Conservation (phyloP, 768 basidiomycete species). For the Dentipellis fragilis region DNA sequence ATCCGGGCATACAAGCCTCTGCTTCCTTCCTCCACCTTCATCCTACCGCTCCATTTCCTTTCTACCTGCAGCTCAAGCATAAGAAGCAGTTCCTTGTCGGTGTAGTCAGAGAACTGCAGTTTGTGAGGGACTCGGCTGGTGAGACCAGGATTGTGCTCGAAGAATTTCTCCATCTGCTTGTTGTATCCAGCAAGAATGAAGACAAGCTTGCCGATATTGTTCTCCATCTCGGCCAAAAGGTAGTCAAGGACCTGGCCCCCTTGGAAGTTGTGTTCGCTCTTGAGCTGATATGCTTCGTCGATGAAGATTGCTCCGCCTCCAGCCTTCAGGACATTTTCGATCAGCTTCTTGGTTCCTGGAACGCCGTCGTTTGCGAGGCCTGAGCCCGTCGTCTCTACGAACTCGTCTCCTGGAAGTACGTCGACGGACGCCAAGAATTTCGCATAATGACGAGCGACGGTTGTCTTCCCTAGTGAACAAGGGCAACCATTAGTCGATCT, state of each 20-base stretch:
- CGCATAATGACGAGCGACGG: conserved; percentile 54
- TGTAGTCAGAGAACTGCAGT: conserved; percentile 53
- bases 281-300: conserved; percentile 66
- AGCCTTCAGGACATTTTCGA: conserved; percentile 34
- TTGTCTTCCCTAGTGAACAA: conserved; percentile 47
- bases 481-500: neutral
- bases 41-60: conserved; percentile 35
- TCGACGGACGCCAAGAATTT: conserved; percentile 48
- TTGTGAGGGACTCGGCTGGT: conserved; percentile 56
- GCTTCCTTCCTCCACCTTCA: conserved; percentile 43
- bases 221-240: conserved; percentile 68
- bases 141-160: conserved; percentile 66
- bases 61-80: conserved; percentile 43
- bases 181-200: conserved; percentile 67
- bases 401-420: conserved; percentile 41
- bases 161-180: conserved; percentile 69
- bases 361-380: conserved; percentile 50
- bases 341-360: conserved; percentile 34
- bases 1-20: conserved; percentile 47
- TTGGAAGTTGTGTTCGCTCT: conserved; percentile 32
- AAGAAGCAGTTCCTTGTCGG: conserved; percentile 40
- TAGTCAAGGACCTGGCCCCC: conserved; percentile 59
- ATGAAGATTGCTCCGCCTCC: conserved; percentile 63
- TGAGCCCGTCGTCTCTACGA: conserved; percentile 57
- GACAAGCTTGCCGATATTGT: conserved; percentile 49